Evolutionary conservation across 306 rosid genomes (phyloP).

Genomic region (Vigna mungo): DNA sequence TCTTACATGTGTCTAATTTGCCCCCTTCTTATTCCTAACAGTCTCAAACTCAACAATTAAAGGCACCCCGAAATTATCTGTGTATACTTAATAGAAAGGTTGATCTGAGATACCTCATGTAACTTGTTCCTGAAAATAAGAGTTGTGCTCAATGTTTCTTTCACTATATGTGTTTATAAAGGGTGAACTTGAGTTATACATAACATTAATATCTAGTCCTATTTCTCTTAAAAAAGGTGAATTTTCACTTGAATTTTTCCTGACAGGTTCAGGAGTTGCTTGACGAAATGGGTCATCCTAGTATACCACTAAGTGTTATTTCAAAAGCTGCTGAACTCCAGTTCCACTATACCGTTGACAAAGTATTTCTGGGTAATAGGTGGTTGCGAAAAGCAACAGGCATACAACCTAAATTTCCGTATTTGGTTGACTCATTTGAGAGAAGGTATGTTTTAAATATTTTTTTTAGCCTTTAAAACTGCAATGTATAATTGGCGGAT

Average conservation of each 20-base stretch:
- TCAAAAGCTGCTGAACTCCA: slow-evolving; percentile 96
- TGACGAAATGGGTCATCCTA: slow-evolving; percentile 89
- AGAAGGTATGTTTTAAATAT: slow-evolving; percentile 63
- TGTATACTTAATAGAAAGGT: slow-evolving; percentile 24
- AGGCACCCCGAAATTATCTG: not conserved
- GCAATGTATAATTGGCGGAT: slow-evolving; percentile 17
- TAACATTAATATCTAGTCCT: slow-evolving; percentile 6
- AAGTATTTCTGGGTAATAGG: slow-evolving; percentile 86
- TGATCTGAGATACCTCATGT: slow-evolving; percentile 16
- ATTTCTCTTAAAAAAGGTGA: slow-evolving; percentile 32
- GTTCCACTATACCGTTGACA: slow-evolving; percentile 84
- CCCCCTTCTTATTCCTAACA: no score
- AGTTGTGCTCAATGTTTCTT: slow-evolving; percentile 23
- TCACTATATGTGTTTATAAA: not conserved
- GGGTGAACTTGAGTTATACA: not conserved
- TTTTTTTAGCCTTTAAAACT: slow-evolving; percentile 17
- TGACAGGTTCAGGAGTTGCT: slow-evolving; percentile 89
- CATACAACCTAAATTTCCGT: slow-evolving; percentile 95
- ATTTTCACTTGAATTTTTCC: slow-evolving; percentile 20
- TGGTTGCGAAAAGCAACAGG: slow-evolving; percentile 95
- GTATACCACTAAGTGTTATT: slow-evolving; percentile 90
- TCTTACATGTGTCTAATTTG: no score
- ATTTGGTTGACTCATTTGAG: slow-evolving; percentile 95
- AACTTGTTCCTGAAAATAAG: slow-evolving; percentile 36
- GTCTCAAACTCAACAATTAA: not conserved